Conservation (phyloP, 2,329 filamentous ascomycete genomes). For the Dactylonectria macrodidyma region DNA sequence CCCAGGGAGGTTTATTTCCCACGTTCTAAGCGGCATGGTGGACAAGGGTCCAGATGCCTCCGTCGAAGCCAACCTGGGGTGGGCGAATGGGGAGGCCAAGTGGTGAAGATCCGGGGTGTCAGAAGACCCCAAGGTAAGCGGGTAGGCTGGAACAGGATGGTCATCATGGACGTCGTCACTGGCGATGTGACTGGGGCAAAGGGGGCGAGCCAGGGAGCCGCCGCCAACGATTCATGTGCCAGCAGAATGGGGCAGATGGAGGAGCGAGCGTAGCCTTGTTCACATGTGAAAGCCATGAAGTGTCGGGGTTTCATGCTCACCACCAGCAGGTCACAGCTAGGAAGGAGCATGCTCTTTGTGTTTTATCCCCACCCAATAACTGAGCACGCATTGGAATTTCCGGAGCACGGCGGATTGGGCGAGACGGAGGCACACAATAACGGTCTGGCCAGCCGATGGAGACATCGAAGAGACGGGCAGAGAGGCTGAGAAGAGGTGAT, state of each 20-base stretch:
- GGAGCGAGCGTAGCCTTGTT: slow-evolving; percentile 7
- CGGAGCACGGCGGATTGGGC: not conserved
- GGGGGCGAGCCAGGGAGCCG: slow-evolving; percentile 11
- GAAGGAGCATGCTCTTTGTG: too few species aligned
- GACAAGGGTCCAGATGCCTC: slow-evolving; percentile 10
- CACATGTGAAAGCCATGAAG: slow-evolving; percentile 31
- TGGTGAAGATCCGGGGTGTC: slow-evolving; percentile 22
- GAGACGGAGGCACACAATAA: not conserved
- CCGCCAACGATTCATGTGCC: slow-evolving; percentile 27
- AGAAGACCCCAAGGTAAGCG: slow-evolving; percentile 25
- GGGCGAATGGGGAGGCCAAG: slow-evolving; percentile 9
- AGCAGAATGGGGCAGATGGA: not conserved
- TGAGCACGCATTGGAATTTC: not conserved
- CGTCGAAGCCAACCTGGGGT: not conserved
- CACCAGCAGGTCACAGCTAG: not conserved
- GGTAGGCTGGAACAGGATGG: slow-evolving; percentile 22
- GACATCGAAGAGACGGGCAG: not conserved
- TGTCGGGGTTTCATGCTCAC: not conserved
- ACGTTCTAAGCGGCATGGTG: not conserved
- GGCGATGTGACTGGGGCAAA: slow-evolving; percentile 19
- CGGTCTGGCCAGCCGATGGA: slow-evolving; percentile 26
- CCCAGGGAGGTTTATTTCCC: slow-evolving; percentile 3
- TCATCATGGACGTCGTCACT: slow-evolving; percentile 21
- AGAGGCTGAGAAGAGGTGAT: not conserved
- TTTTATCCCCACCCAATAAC: not conserved